Percentiles rank a stretch among this genome's conserved stretches.
Conservation (phyloP, 495 filamentous ascomycete genomes). For the Aspergillus carlsbadensis region DNA sequence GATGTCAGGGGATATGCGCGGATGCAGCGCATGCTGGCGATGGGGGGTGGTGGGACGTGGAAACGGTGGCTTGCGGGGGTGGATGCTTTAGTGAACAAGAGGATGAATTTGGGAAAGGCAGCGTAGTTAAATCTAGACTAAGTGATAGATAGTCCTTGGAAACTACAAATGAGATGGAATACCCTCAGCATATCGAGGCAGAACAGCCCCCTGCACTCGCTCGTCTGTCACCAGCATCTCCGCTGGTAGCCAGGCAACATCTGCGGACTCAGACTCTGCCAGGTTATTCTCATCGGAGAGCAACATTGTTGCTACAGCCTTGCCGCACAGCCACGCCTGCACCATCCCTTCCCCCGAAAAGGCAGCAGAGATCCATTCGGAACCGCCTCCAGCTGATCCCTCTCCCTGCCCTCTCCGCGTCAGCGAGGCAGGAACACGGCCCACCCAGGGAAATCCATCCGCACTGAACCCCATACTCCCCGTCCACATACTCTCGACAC, state of each 20-base stretch:
- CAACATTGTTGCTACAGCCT: slow-evolving; percentile 65
- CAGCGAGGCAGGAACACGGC: slow-evolving; percentile 54
- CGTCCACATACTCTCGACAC: slow-evolving; percentile 68
- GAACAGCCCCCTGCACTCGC: slow-evolving; percentile 24
- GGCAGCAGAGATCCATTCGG: slow-evolving; percentile 58
- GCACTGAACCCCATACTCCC: slow-evolving; percentile 79
- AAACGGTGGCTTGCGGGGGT: slow-evolving; percentile 23
- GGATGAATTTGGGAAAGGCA: slow-evolving; percentile 19
- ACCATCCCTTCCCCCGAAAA: slow-evolving; percentile 85
- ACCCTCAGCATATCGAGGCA: slow-evolving; percentile 15
- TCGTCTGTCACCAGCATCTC: slow-evolving; percentile 47
- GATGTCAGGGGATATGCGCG: slow-evolving; percentile 19
- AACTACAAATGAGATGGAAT: background rate
- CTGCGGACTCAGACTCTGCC: slow-evolving; percentile 5
- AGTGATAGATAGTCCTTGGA: no score
- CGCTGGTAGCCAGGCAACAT: slow-evolving; percentile 41
- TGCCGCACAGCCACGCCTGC: slow-evolving; percentile 66
- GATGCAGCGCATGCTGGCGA: slow-evolving; percentile 23
- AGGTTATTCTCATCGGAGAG: slow-evolving; percentile 31
- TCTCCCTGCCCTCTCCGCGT: slow-evolving; percentile 32
- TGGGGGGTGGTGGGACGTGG: slow-evolving; percentile 24
- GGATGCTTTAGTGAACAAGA: slow-evolving; percentile 27
- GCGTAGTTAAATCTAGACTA: background rate
- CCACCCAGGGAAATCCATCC: slow-evolving; percentile 73
- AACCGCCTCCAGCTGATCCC: slow-evolving; percentile 20